Percentiles rank a stretch among this genome's conserved stretches.
Conservation (phyloP, 208 protist species). For the Crithidia brevicula region DNA sequence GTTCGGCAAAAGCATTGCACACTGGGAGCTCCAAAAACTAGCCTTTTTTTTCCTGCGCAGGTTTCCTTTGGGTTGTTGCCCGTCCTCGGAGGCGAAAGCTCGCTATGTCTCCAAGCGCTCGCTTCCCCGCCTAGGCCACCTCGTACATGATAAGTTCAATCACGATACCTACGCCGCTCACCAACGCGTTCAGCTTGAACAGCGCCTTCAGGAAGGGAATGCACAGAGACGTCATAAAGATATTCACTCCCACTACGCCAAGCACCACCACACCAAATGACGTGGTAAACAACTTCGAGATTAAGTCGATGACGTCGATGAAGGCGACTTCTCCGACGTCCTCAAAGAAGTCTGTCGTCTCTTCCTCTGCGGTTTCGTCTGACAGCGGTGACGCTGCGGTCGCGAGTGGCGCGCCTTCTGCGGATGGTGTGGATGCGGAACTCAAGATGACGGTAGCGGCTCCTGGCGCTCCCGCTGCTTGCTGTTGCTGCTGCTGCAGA, state of each 20-base stretch:
- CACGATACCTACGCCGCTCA: constrained; percentile 80
- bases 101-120: too few relatives aligned
- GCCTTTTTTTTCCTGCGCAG: too few relatives aligned
- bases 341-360: constrained; percentile 12
- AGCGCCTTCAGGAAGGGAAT: constrained; percentile 85
- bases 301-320: constrained; percentile 76
- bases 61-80: too few relatives aligned
- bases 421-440: neutral
- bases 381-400: neutral
- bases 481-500: constrained; percentile 14
- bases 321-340: constrained; percentile 37
- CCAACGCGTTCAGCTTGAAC: constrained; percentile 82
- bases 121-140: constrained; percentile 35
- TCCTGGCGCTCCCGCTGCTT: neutral
- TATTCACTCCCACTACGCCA: constrained; percentile 59
- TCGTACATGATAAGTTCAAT: constrained; percentile 89
- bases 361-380: constrained; percentile 12
- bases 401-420: neutral
- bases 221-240: constrained; percentile 77
- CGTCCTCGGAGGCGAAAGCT: too few relatives aligned
- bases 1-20: too few relatives aligned
- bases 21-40: too few relatives aligned
- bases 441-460: neutral
- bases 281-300: constrained; percentile 77
- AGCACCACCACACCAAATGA: constrained; percentile 81